phyloP scores from a whole-genome alignment of 2,329 filamentous ascomycete genomes.

The Thyridium curvatum region DNA sequence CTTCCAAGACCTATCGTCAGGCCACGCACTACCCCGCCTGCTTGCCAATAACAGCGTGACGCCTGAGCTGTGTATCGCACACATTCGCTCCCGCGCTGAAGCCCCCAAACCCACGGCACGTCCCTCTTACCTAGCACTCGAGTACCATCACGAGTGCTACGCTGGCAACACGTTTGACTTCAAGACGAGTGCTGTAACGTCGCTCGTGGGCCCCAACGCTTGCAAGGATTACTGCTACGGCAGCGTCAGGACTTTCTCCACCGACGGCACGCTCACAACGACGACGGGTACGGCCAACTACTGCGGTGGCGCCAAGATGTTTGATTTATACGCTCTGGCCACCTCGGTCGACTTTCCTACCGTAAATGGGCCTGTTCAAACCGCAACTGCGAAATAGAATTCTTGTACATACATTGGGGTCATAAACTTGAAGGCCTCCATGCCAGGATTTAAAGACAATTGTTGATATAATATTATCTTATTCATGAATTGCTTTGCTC shows the following conservation, averaged over 20 bases:
- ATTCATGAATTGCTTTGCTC: no score
- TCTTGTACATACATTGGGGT: no score
- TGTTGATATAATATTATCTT: no score
- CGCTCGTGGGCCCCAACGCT: slow-evolving; percentile 18
- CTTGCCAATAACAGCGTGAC: slow-evolving; percentile 23
- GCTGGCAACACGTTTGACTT: slow-evolving; percentile 16
- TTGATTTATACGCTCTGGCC: slow-evolving; percentile 22
- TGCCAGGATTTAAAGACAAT: no score
- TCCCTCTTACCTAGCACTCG: slow-evolving; percentile 19
- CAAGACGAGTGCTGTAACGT: slow-evolving; percentile 12
- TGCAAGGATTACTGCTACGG: slow-evolving; percentile 21
- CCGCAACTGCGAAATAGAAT: no score
- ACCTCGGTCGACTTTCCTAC: background rate
- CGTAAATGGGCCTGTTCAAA: background rate
- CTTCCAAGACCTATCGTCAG: slow-evolving; percentile 16
- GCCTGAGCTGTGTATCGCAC: slow-evolving; percentile 24
- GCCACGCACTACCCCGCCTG: slow-evolving; percentile 21
- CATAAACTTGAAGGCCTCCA: no score
- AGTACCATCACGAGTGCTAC: slow-evolving; percentile 27
- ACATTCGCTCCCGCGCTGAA: slow-evolving; percentile 18
- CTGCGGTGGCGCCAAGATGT: slow-evolving; percentile 24
- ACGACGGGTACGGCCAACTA: slow-evolving; percentile 18
- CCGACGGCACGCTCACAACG: slow-evolving; percentile 8
- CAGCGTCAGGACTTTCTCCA: slow-evolving; percentile 12
- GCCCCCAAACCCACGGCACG: slow-evolving; percentile 16